A percentile compares a stretch with the other conserved stretches of the same genome.
Evolutionary conservation across 1,284 basidiomycete genomes (phyloP).

Genomic region (Fomitopsis pinicola): DNA sequence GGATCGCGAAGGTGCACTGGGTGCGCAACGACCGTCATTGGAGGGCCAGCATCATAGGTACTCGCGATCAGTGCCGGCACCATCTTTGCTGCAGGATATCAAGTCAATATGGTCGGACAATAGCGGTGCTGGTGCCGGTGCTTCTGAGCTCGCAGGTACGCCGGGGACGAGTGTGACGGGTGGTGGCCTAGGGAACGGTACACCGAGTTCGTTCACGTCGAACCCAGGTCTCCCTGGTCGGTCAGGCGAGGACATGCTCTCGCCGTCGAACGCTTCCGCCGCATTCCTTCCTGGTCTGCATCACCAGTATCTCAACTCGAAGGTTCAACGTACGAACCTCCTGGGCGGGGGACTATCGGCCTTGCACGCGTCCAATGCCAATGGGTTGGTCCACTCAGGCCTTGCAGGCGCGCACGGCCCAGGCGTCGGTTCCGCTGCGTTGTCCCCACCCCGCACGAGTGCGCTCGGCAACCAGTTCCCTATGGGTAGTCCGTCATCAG

Average conservation of each 20-base stretch:
- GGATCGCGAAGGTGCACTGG: slow-evolving; percentile 15
- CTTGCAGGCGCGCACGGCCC: slow-evolving; percentile 20
- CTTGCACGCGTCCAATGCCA: slow-evolving; percentile 18
- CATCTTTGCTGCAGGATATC: slow-evolving; percentile 67
- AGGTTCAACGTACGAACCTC: slow-evolving; percentile 25
- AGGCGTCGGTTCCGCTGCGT: slow-evolving; percentile 22
- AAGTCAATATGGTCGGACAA: slow-evolving; percentile 67
- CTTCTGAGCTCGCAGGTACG: slow-evolving; percentile 24
- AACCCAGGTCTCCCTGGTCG: slow-evolving; percentile 33
- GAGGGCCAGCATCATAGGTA: slow-evolving; percentile 59
- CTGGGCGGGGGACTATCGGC: slow-evolving; percentile 22
- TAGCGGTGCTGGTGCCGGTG: slow-evolving; percentile 22
- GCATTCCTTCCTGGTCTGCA: slow-evolving; percentile 72
- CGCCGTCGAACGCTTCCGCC: slow-evolving; percentile 65
- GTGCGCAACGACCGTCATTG: slow-evolving; percentile 21
- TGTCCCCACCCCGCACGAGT: slow-evolving; percentile 25
- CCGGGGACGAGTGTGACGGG: slow-evolving; percentile 15
- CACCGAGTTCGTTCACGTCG: slow-evolving; percentile 44
- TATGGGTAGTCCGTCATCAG: slow-evolving; percentile 27
- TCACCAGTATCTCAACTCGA: slow-evolving; percentile 53
- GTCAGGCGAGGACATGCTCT: slow-evolving; percentile 34
- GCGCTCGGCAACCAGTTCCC: slow-evolving; percentile 23
- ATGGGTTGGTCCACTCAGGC: slow-evolving; percentile 17
- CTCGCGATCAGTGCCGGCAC: slow-evolving; percentile 74
- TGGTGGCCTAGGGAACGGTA: slow-evolving; percentile 37